Evolutionary conservation across 2,329 filamentous ascomycete genomes (phyloP).

Genomic region (Penicillium sp.): DNA sequence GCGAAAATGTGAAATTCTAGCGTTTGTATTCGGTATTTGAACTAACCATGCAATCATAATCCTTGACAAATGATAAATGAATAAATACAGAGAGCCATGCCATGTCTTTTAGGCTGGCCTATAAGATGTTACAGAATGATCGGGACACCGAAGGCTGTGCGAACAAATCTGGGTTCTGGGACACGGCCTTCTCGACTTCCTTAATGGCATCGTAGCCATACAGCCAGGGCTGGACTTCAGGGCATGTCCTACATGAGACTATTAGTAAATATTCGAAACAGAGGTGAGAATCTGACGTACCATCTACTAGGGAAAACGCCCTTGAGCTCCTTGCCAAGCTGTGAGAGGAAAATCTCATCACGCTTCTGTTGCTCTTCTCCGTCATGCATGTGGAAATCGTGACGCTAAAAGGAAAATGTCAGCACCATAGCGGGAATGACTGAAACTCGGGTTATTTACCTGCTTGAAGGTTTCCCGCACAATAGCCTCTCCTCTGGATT

Average conservation of each 20-base stretch:
- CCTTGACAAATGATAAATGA: neutral
- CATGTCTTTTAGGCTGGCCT: neutral
- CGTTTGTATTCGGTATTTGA: neutral
- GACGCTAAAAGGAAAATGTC: conserved; percentile 36
- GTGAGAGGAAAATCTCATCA: conserved; percentile 58
- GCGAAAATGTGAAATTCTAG: neutral
- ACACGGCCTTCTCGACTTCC: conserved; percentile 50
- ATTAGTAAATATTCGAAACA: neutral
- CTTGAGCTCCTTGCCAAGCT: conserved; percentile 53
- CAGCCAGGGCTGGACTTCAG: conserved; percentile 62
- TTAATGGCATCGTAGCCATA: conserved; percentile 63
- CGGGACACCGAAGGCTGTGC: neutral
- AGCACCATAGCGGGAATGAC: neutral
- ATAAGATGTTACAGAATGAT: conserved; percentile 10
- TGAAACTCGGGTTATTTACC: conserved; percentile 13
- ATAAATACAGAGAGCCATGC: neutral
- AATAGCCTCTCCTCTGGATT: conserved; percentile 54
- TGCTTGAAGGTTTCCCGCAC: conserved; percentile 62
- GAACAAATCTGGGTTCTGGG: conserved; percentile 24
- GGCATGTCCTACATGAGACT: conserved; percentile 51
- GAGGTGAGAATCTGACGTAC: conserved; percentile 25
- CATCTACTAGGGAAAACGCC: conserved; percentile 63
- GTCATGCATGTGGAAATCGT: conserved; percentile 54
- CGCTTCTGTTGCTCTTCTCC: conserved; percentile 59
- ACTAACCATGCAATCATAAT: neutral